phyloP scores from a whole-genome alignment of 192 early-diverging fungal genomes.

The Gorgonomyces haynaldii region DNA sequence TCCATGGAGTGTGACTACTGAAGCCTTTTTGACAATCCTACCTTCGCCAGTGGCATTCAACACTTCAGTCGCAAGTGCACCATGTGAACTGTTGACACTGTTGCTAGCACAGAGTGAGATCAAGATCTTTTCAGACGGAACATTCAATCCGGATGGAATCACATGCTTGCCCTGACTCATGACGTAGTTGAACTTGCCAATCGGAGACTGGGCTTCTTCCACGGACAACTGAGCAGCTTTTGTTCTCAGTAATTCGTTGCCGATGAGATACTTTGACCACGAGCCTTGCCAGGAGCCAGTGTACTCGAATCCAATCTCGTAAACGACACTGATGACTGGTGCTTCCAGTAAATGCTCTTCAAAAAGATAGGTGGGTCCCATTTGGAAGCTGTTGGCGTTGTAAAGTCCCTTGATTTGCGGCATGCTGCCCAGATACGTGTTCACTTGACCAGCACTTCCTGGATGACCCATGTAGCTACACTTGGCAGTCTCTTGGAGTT shows the following conservation, averaged over 20 bases:
- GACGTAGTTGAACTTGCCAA: constrained; percentile 33
- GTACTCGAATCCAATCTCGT: constrained; percentile 55
- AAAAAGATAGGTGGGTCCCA: constrained; percentile 55
- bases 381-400: constrained; percentile 31
- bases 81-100: constrained; percentile 1
- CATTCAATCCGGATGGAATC: constrained; percentile 9
- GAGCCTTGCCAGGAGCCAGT: constrained; percentile 53
- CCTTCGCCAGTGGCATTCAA: no score
- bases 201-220: constrained; percentile 7
- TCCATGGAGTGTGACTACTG: constrained; percentile 25
- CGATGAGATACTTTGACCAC: constrained; percentile 39
- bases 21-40: not conserved
- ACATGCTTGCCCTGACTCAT: constrained; percentile 35
- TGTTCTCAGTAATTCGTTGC: constrained; percentile 21
- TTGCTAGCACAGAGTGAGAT: constrained; percentile 22
- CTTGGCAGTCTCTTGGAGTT: constrained; percentile 36
- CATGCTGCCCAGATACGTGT: constrained; percentile 28
- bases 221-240: constrained; percentile 4
- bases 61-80: not conserved
- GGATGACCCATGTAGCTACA: constrained; percentile 42
- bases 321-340: constrained; percentile 45
- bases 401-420: not conserved
- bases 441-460: constrained; percentile 21
- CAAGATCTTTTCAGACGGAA: constrained; percentile 53
- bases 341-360: constrained; percentile 44